Conservation (phyloP, 768 basidiomycete species). For the Boletus edulis region DNA sequence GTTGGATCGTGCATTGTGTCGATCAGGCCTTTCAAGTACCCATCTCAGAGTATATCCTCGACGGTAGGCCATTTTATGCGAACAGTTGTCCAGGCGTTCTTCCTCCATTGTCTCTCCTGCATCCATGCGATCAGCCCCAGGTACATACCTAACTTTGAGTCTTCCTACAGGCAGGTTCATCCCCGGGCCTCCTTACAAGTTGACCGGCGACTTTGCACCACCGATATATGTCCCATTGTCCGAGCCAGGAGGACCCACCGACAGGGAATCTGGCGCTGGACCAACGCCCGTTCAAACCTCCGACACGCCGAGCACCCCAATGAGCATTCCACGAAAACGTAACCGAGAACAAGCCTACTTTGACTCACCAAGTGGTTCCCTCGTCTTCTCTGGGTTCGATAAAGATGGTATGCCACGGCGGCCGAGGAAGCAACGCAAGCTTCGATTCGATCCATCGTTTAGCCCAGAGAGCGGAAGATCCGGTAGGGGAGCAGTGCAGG, state of each 20-base stretch:
- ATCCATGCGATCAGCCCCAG: background rate
- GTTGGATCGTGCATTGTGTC: slow-evolving; percentile 31
- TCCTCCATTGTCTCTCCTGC: background rate
- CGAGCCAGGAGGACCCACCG: background rate
- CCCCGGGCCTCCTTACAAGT: slow-evolving; percentile 19
- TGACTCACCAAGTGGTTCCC: slow-evolving; percentile 26
- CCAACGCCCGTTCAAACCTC: background rate
- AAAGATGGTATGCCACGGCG: slow-evolving; percentile 30
- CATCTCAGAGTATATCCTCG: slow-evolving; percentile 28
- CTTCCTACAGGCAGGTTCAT: slow-evolving; percentile 17
- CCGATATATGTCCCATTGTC: background rate
- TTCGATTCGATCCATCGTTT: slow-evolving; percentile 25
- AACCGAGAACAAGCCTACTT: slow-evolving; percentile 28
- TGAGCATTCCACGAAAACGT: slow-evolving; percentile 22
- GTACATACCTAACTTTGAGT: slow-evolving; percentile 2
- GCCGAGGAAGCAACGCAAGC: slow-evolving; percentile 27
- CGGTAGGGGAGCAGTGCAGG: background rate
- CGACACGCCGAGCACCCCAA: slow-evolving; percentile 28
- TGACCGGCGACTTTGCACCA: background rate
- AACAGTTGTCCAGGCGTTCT: too few relatives aligned
- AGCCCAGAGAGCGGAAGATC: slow-evolving; percentile 13
- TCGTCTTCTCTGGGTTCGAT: slow-evolving; percentile 29
- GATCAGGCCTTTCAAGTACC: slow-evolving; percentile 24
- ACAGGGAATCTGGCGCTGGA: background rate
- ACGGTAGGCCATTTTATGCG: slow-evolving; percentile 22